These are phyloP conservation scores for Mycena indigotica DNA, from an alignment of 768 basidiomycete genomes.

Conservation along the genomic window DNA sequence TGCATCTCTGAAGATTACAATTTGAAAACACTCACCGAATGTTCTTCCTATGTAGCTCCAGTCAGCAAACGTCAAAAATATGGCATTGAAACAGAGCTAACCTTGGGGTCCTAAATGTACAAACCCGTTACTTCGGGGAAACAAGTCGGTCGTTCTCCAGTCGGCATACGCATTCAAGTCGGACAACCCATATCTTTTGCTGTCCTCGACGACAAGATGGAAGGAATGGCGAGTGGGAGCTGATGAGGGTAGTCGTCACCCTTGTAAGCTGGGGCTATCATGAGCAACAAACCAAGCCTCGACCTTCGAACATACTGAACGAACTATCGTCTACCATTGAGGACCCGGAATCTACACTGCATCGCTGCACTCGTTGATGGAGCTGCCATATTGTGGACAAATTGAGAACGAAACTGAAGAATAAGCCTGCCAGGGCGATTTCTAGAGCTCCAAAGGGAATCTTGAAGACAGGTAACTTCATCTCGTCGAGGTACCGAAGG, in stretches of 20 bases:
- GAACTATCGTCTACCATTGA: constrained; percentile 14
- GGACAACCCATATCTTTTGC: constrained; percentile 21
- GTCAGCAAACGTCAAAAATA: not conserved
- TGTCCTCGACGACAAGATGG: constrained; percentile 19
- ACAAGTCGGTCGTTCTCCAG: constrained; percentile 23
- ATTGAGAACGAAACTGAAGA: constrained; percentile 17
- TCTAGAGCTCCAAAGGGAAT: constrained; percentile 11
- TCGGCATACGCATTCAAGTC: constrained; percentile 18
- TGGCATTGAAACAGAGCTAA: not conserved
- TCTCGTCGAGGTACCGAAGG: too few species aligned
- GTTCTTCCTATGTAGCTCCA: constrained; percentile 4
- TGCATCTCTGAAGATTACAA: not conserved
- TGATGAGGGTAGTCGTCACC: constrained; percentile 22
- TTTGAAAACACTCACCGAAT: not conserved
- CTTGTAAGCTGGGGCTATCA: constrained; percentile 13
- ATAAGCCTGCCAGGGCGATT: constrained; percentile 16
- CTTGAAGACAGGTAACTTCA: too few species aligned
- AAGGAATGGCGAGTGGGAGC: constrained; percentile 15
- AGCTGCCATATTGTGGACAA: constrained; percentile 19
- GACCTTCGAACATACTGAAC: constrained; percentile 10
- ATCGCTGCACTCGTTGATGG: constrained; percentile 2
- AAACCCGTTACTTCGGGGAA: constrained; percentile 20
- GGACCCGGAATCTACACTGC: not conserved
- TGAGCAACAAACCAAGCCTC: not conserved
- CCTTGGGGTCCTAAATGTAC: constrained; percentile 21